phyloP scores from a whole-genome alignment of 441 rosid genomes.

The Croton setiger region DNA sequence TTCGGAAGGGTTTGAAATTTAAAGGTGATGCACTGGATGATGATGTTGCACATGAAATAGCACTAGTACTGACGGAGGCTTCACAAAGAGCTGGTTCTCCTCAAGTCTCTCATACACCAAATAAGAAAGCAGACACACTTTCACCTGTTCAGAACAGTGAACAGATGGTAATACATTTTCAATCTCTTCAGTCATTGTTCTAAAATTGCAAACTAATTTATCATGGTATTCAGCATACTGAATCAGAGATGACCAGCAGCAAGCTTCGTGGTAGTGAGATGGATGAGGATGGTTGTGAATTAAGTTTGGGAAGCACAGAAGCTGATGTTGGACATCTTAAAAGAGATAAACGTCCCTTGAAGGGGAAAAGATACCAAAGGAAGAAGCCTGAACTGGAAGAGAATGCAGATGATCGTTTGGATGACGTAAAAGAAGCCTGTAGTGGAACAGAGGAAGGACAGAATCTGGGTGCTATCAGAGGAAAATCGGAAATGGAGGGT shows the following conservation, averaged over 20 bases:
- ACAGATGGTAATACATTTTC: constrained; percentile 48
- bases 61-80: constrained; percentile 67
- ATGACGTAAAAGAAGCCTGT: constrained; percentile 83
- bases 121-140: constrained; percentile 35
- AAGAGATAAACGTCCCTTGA: constrained; percentile 37
- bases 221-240: constrained; percentile 49
- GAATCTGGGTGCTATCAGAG: constrained; percentile 39
- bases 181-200: constrained; percentile 8
- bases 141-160: constrained; percentile 53
- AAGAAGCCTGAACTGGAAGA: constrained; percentile 51
- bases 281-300: constrained; percentile 65
- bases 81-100: constrained; percentile 70
- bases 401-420: constrained; percentile 46
- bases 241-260: constrained; percentile 59
- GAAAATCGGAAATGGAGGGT: constrained; percentile 43
- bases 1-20: constrained; percentile 47
- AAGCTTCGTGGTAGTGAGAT: constrained; percentile 57
- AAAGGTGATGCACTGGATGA: constrained; percentile 51
- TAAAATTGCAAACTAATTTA: constrained; percentile 17
- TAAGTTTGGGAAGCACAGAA: constrained; percentile 67
- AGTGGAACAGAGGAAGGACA: constrained; percentile 80
- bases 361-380: constrained; percentile 43
- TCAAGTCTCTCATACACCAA: constrained; percentile 52
- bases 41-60: constrained; percentile 69
- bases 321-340: constrained; percentile 42